A percentile compares a stretch with the other conserved stretches of the same genome.
These are phyloP conservation scores for Phytophthora syringae DNA, from an alignment of 352 stramenopile species.

Conservation along the genomic window DNA sequence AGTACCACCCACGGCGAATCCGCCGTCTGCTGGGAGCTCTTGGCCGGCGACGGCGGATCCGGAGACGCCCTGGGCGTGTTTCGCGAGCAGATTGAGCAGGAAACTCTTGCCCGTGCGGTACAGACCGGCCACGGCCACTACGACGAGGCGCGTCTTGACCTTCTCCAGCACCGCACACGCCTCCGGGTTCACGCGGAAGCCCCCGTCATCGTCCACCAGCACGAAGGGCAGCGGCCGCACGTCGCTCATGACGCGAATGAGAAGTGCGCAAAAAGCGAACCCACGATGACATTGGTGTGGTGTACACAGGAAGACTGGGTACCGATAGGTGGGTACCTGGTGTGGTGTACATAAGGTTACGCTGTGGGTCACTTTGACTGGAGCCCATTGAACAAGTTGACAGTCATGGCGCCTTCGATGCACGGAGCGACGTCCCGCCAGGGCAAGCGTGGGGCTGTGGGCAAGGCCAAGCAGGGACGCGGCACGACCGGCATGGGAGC, in stretches of 20 bases:
- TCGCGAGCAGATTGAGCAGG: constrained; percentile 86
- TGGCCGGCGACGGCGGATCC: not conserved
- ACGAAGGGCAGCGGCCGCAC: constrained; percentile 82
- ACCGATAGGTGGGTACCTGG: no score
- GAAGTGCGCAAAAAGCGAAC: constrained; percentile 25
- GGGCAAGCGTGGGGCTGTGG: constrained; percentile 36
- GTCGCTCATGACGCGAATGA: constrained; percentile 34
- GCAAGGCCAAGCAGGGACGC: constrained; percentile 29
- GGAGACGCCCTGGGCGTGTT: constrained; percentile 21
- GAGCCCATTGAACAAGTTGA: constrained; percentile 3
- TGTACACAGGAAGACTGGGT: no score
- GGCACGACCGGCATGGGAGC: constrained; percentile 33
- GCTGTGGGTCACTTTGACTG: constrained; percentile 20
- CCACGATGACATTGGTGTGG: constrained; percentile 2
- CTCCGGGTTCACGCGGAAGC: constrained; percentile 82
- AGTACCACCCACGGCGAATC: constrained; percentile 86
- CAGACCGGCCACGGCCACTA: constrained; percentile 86
- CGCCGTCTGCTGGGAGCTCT: constrained; percentile 26
- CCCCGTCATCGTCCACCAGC: constrained; percentile 76
- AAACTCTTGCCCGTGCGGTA: constrained; percentile 93
- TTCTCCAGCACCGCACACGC: constrained; percentile 68
- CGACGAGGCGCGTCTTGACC: constrained; percentile 81
- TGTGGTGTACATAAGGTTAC: not conserved
- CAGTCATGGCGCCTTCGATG: constrained; percentile 21
- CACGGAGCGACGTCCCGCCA: constrained; percentile 34